Percentiles rank a stretch among this genome's conserved stretches.
phyloP scores from a whole-genome alignment of 2,329 filamentous ascomycete species.

The Talaromyces sp. region DNA sequence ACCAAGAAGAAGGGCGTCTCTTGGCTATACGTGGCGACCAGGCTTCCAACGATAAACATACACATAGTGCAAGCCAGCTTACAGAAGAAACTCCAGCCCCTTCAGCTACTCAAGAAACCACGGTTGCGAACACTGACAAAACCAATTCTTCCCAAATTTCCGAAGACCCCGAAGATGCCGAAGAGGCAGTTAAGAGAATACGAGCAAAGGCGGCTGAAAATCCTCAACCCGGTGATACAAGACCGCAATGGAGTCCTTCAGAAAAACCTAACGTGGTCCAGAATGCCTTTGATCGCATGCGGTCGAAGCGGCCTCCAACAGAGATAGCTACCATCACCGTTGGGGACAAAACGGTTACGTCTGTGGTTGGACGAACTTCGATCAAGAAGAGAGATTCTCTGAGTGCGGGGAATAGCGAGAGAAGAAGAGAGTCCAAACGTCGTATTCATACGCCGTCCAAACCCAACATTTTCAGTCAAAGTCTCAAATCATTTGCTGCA shows the following conservation, averaged over 20 bases:
- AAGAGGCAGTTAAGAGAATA: conserved; percentile 11
- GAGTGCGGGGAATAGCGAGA: conserved; percentile 15
- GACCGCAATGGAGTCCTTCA: conserved; percentile 9
- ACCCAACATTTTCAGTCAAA: conserved; percentile 38
- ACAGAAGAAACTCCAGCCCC: neutral
- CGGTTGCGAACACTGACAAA: neutral
- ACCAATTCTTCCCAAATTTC: neutral
- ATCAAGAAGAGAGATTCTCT: conserved; percentile 30
- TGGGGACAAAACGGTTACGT: conserved; percentile 61
- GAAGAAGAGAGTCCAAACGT: conserved; percentile 31
- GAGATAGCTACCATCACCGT: conserved; percentile 72
- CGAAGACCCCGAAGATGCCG: conserved; percentile 11
- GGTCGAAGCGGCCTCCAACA: conserved; percentile 55
- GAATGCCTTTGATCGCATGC: conserved; percentile 61
- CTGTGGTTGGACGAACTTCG: conserved; percentile 56
- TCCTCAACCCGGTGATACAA: conserved; percentile 7
- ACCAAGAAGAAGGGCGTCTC: neutral
- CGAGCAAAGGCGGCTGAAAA: conserved; percentile 5
- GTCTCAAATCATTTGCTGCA: conserved; percentile 50
- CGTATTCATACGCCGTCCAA: conserved; percentile 32
- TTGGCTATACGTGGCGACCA: neutral
- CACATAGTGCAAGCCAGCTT: neutral
- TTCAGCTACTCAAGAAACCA: neutral
- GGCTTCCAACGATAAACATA: neutral
- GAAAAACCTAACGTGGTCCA: conserved; percentile 46